Evolutionary conservation across 495 filamentous ascomycete species (phyloP).

Genomic region (Saxispiralis lemnorum): DNA sequence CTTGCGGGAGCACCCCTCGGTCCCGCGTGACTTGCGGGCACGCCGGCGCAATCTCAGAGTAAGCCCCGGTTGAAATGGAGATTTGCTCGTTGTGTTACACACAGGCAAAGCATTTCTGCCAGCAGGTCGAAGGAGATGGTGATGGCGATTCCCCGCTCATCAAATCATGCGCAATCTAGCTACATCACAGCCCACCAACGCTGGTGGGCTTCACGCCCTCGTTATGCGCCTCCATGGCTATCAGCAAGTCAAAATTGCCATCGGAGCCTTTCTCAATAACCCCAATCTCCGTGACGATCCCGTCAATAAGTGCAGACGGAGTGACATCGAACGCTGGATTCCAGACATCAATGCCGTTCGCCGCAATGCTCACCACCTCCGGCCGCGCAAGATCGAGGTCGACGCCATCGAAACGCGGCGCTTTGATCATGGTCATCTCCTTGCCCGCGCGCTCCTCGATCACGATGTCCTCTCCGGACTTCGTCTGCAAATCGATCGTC

Average conservation of each 20-base stretch:
- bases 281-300: slow-evolving; percentile 81
- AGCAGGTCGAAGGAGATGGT: too few relatives aligned
- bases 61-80: too few relatives aligned
- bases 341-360: slow-evolving; percentile 69
- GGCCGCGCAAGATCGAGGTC: slow-evolving; percentile 33
- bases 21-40: too few relatives aligned
- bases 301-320: slow-evolving; percentile 70
- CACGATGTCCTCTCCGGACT: slow-evolving; percentile 54
- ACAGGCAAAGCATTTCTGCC: too few relatives aligned
- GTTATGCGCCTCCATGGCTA: slow-evolving; percentile 29
- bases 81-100: too few relatives aligned
- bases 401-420: slow-evolving; percentile 33
- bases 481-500: slow-evolving; percentile 73
- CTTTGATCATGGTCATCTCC: slow-evolving; percentile 67
- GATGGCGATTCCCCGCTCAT: too few relatives aligned
- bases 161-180: background rate
- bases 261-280: slow-evolving; percentile 60
- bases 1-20: too few relatives aligned
- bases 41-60: too few relatives aligned
- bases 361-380: slow-evolving; percentile 63
- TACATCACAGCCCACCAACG: slow-evolving; percentile 17
- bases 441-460: slow-evolving; percentile 70
- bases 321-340: slow-evolving; percentile 96
- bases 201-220: slow-evolving; percentile 11
- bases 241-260: slow-evolving; percentile 55